Evolutionary conservation across 1,284 basidiomycete species (phyloP), one percentile per base, ranked within the genome.

Genomic region (Tilletia walkeri): DNA sequence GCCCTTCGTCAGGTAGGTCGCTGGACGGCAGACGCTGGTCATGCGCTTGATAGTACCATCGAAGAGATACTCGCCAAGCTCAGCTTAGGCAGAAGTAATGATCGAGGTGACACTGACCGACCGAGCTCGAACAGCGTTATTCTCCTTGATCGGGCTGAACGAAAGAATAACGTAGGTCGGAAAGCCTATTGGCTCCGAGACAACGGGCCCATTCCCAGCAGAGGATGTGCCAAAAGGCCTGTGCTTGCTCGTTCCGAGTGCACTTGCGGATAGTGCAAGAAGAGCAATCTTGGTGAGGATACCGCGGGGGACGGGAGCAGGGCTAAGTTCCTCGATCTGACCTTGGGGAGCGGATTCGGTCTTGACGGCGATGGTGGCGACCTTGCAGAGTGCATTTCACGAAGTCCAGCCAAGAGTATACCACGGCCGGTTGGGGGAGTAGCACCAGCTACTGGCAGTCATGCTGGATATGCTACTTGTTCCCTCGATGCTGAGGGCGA

Each of bases 221-320:
- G 56, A 41, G 14, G 24, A 30, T 30, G 18, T 63, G 6, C 45
- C 67, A 2, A 68, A 36, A 14, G 66, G 61, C 36, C 5, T 5
- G 30, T 30, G 39, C 41, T 56, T 65, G 63, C 63, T 45, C 34
- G 48, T 12, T 30, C 74, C 70, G 18, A 79, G 67, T 69, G 77
- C 78, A 65, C 70, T 69, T 2, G 76, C 73, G 48, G 80, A 76
- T 20, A 80, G 74, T 30, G 77, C 76, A 2, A 81, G 24, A 30
- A 30, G 76, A 0, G 79, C 78, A 48, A 80, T 75, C 66, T 81
- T 78, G 41, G 79, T 80, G 4, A 77, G 78, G 36, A 80, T 78
- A 61, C 79, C 79, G 3, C 77, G 75, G 7, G 76, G 76, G 3
- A 65, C 48, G 74, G 77, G 16, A 38, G 77, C 3, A 76, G 74